phyloP scores from a whole-genome alignment of 2,329 filamentous ascomycete genomes.

The Trichophyton benhamiae region DNA sequence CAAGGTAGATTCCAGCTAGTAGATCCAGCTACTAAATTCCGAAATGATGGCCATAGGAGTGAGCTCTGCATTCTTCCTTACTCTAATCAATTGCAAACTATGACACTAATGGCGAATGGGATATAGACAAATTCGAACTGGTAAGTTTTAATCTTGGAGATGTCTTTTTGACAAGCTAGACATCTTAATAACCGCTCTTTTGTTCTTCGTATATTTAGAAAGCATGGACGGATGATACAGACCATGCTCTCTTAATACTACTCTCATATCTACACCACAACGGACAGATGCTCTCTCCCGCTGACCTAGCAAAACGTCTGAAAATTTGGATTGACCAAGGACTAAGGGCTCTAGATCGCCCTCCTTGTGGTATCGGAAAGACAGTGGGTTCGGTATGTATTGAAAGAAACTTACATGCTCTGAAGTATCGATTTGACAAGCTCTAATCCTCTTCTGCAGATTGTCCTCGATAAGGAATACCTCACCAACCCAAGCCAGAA shows the following conservation, averaged over 20 bases:
- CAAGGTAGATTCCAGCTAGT: slow-evolving; percentile 12
- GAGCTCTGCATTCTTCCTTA: neutral
- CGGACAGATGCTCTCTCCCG: slow-evolving; percentile 26
- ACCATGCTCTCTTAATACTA: slow-evolving; percentile 40
- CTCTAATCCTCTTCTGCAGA: slow-evolving; percentile 4
- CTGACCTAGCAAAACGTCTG: slow-evolving; percentile 37
- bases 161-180: neutral
- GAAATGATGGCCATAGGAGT: slow-evolving; percentile 15
- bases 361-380: slow-evolving; percentile 38
- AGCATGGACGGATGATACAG: slow-evolving; percentile 46
- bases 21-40: slow-evolving; percentile 13
- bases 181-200: neutral
- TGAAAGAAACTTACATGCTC: neutral
- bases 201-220: slow-evolving; percentile 15
- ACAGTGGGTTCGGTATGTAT: slow-evolving; percentile 34
- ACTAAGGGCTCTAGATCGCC: slow-evolving; percentile 35
- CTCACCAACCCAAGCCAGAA: slow-evolving; percentile 29
- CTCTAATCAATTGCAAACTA: neutral
- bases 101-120: neutral
- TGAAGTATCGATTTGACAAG: neutral
- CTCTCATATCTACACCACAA: slow-evolving; percentile 38
- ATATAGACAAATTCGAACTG: slow-evolving; percentile 24
- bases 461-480: slow-evolving; percentile 30
- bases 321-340: slow-evolving; percentile 39
- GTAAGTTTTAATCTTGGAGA: slow-evolving; percentile 1